Conservation (phyloP, 495 filamentous ascomycete species). For the Aspergillus baeticus region DNA sequence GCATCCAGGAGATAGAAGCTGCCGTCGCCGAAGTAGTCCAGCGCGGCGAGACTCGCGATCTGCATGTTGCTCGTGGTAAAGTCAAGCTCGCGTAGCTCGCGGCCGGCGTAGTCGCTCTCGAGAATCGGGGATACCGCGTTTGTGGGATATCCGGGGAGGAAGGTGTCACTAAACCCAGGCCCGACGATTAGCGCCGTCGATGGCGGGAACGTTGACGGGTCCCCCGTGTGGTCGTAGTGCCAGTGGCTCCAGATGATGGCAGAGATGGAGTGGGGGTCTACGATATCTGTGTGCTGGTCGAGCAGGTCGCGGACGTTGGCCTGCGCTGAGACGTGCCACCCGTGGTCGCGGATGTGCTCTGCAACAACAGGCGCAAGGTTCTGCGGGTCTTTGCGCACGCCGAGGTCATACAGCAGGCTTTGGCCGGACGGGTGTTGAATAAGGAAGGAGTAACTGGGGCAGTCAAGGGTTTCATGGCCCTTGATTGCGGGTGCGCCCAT, state of each 20-base stretch:
- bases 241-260: constrained; percentile 52
- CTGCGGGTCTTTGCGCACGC: constrained; percentile 50
- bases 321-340: constrained; percentile 35
- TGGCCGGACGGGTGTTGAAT: constrained; percentile 48
- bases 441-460: constrained; percentile 53
- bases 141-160: too few species aligned
- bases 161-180: constrained; percentile 55
- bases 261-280: constrained; percentile 46
- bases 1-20: too few species aligned
- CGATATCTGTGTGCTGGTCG: constrained; percentile 39
- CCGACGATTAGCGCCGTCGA: constrained; percentile 54
- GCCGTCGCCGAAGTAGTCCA: too few species aligned
- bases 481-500: constrained; percentile 39
- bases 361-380: constrained; percentile 39
- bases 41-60: too few species aligned
- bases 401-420: constrained; percentile 59
- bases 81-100: too few species aligned
- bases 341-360: constrained; percentile 17
- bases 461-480: constrained; percentile 37
- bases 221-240: constrained; percentile 62
- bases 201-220: constrained; percentile 48
- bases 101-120: too few species aligned
- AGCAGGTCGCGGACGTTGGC: constrained; percentile 53
- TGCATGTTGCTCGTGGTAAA: too few species aligned
- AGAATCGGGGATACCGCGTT: too few species aligned